These are phyloP conservation scores for Linum trigynum DNA, from an alignment of 345 rosid species.

Conservation along the genomic window DNA sequence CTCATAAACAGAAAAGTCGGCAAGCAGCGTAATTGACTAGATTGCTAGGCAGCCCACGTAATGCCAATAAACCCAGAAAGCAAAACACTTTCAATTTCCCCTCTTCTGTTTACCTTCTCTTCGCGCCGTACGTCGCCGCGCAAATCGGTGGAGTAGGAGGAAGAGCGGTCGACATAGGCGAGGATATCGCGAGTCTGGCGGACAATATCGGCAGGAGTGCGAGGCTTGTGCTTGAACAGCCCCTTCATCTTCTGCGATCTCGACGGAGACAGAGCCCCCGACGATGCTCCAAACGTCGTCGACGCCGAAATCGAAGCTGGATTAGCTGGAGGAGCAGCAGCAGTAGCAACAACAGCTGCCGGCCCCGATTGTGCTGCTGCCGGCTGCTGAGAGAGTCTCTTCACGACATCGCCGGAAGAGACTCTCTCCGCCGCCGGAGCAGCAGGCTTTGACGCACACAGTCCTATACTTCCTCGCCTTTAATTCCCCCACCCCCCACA, in stretches of 20 bases:
- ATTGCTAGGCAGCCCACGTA: background rate
- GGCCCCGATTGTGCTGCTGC: background rate
- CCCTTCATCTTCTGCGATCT: conserved; percentile 61
- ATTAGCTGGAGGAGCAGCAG: background rate
- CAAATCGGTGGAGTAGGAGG: conserved; percentile 17
- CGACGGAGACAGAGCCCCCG: conserved; percentile 3
- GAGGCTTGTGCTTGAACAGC: conserved; percentile 78
- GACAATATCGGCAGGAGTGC: conserved; percentile 73
- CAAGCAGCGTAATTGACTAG: background rate
- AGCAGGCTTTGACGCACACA: conserved; percentile 19
- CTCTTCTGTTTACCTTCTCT: conserved; percentile 28
- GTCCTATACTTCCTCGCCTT: conserved; percentile 19
- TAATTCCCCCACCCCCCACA: background rate
- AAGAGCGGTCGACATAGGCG: conserved; percentile 26
- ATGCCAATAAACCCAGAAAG: background rate
- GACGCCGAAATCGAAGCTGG: background rate
- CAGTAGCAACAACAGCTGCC: background rate
- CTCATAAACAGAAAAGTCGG: background rate
- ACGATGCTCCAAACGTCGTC: background rate
- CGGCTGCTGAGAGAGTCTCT: conserved; percentile 18
- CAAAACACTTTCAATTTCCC: background rate
- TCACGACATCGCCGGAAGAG: conserved; percentile 15
- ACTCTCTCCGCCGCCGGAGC: conserved; percentile 18
- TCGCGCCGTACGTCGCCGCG: conserved; percentile 39
- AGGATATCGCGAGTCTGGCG: conserved; percentile 90